Conservation (phyloP, 1,284 basidiomycete species). For the Hypsizygus ulmarius region DNA sequence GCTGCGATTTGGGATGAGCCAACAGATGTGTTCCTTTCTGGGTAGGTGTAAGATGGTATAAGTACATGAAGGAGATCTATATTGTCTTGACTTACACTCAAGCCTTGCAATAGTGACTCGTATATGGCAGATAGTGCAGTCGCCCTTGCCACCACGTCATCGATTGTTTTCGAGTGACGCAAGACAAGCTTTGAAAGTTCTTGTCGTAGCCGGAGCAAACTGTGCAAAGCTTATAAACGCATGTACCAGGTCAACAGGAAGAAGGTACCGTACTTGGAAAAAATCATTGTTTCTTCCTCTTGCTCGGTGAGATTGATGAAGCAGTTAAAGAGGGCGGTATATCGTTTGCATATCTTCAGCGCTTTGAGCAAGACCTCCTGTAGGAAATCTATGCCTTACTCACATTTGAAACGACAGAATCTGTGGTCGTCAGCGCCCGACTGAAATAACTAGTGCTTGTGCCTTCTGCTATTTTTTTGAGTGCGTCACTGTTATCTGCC, state of each 20-base stretch:
- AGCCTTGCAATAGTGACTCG: constrained; percentile 71
- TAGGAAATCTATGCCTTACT: constrained; percentile 25
- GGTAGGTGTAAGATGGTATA: constrained; percentile 8
- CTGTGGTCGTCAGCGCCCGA: constrained; percentile 63
- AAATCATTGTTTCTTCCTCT: constrained; percentile 92
- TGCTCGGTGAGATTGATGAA: constrained; percentile 78
- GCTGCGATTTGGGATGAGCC: constrained; percentile 57
- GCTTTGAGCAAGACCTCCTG: neutral
- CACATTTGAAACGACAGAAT: constrained; percentile 62
- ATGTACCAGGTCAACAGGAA: neutral
- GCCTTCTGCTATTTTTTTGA: constrained; percentile 80
- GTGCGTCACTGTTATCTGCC: constrained; percentile 77
- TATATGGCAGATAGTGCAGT: constrained; percentile 74
- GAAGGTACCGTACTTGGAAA: constrained; percentile 67
- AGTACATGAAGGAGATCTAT: neutral
- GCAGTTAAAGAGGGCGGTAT: constrained; percentile 76
- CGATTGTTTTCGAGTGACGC: constrained; percentile 67
- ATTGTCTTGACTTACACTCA: constrained; percentile 57
- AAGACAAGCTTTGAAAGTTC: constrained; percentile 82
- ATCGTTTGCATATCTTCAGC: constrained; percentile 56
- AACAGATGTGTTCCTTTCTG: constrained; percentile 51
- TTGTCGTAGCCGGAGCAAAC: constrained; percentile 80
- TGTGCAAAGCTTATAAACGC: constrained; percentile 30
- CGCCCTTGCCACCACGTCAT: constrained; percentile 60
- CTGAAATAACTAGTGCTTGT: constrained; percentile 63